Evolutionary conservation across 2,329 filamentous ascomycete species (phyloP), one percentile per base, ranked within the genome.

Genomic region (Ciborinia camelliae): DNA sequence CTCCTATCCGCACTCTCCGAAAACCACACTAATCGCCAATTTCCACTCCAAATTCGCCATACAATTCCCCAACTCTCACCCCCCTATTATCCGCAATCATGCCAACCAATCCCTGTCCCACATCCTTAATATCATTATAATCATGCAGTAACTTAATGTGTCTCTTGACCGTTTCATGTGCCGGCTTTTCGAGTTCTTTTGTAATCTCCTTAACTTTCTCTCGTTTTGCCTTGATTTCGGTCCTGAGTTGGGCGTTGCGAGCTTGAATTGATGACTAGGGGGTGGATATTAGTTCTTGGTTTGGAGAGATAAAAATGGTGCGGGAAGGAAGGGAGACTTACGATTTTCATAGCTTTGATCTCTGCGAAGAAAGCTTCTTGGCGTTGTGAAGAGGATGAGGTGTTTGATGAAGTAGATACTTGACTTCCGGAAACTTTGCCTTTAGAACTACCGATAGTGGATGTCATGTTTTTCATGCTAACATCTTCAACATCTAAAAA

Each of bases 101-200:
- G 0, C 86, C 86, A 76, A 90, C 81, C 37, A 91, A 72, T 0
- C 86, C 87, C 71, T 86, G 82, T 0, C 84, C 88, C 9, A 89
- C 79, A 74, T 91, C 88, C 68, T 87, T 86, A 70, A 90, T 85
- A 74, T 90, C 87, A 71, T 91, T 91, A 76, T 90, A 91, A 65
- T 84, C 79, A 68, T 90, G 87, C 39, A 91, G 78, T 4, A 87
- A 78, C 65, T 80, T 81, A 71, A 90, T 90, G 73, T 90, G 88
- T 39, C 78, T 77, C 62, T 85, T 82, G 60, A 89, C 84, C 12
- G 84, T 83, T 26, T 77, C 76, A 48, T 82, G 78, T 9, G 74
- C 73, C 18, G 71, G 71, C 26, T 71, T 77, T 74, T 71, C 72
- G 9, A 79, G 70, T 30, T 74, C 73, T 41, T 69, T 68, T 5